A percentile compares a stretch with the other conserved stretches of the same genome.
phyloP scores from a whole-genome alignment of 768 basidiomycete genomes.

The Leccinellum albellum region DNA sequence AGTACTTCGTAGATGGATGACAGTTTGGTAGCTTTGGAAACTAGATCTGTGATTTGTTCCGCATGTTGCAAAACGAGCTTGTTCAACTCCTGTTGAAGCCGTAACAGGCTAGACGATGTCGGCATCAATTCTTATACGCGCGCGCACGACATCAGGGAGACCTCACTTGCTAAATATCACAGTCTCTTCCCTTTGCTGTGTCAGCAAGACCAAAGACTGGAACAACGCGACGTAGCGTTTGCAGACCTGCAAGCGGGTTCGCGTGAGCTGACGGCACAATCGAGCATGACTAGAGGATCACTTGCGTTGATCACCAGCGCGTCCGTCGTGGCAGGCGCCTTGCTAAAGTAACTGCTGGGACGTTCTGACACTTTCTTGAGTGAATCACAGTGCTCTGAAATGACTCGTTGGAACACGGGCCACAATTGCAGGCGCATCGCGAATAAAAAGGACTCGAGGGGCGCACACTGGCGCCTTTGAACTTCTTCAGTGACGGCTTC shows the following conservation, averaged over 20 bases:
- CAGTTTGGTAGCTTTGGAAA: constrained; percentile 63
- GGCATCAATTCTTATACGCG: background rate
- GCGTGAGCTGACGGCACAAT: background rate
- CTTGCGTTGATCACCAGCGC: constrained; percentile 58
- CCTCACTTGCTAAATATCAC: constrained; percentile 95
- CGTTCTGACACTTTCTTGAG: constrained; percentile 83
- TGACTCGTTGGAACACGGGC: constrained; percentile 88
- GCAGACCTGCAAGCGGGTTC: constrained; percentile 48
- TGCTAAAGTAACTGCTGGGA: constrained; percentile 57
- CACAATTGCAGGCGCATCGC: constrained; percentile 81
- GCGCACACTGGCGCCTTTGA: constrained; percentile 72
- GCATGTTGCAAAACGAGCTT: constrained; percentile 75
- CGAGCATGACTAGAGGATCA: background rate
- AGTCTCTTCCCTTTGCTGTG: constrained; percentile 82
- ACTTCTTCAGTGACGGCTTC: constrained; percentile 75
- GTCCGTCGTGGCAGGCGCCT: constrained; percentile 64
- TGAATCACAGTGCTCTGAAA: constrained; percentile 79
- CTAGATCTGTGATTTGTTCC: constrained; percentile 56
- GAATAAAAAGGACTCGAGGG: constrained; percentile 80
- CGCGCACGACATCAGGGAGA: background rate
- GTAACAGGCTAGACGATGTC: constrained; percentile 54
- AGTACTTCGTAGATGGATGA: constrained; percentile 73
- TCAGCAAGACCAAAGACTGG: constrained; percentile 76
- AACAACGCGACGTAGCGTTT: constrained; percentile 78
- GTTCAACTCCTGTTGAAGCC: constrained; percentile 80